A percentile compares a stretch with the other conserved stretches of the same genome.
Conservation (phyloP, 306 rosid genomes). For the Pyrus bretschneideri region DNA sequence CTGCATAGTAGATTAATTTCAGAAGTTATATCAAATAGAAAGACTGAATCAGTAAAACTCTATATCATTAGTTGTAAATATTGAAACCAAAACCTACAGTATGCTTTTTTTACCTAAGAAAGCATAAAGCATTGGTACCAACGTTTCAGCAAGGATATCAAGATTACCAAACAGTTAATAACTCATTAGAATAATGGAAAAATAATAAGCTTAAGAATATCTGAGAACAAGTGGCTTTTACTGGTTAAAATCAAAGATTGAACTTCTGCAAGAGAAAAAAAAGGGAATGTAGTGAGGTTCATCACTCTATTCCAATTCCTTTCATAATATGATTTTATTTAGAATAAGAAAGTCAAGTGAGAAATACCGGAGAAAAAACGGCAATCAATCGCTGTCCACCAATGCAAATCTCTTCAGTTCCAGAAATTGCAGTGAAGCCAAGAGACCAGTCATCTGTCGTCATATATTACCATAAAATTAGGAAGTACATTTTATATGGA, state of each 20-base stretch:
- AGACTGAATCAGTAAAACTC: neutral
- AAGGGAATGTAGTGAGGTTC: neutral
- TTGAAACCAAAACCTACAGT: neutral
- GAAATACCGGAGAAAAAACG: constrained; percentile 67
- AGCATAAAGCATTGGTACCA: neutral
- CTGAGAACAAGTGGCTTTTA: neutral
- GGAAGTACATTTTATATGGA: neutral
- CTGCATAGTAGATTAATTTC: neutral
- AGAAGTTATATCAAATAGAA: neutral
- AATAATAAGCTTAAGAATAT: neutral
- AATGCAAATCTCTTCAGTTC: constrained; percentile 59
- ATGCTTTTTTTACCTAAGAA: neutral
- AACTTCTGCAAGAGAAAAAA: neutral
- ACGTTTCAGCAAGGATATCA: neutral
- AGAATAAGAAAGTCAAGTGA: neutral
- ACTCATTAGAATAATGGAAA: neutral
- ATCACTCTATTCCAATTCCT: neutral
- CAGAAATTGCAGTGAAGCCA: constrained; percentile 50
- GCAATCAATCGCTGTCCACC: constrained; percentile 58
- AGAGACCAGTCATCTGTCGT: constrained; percentile 75
- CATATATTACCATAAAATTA: neutral
- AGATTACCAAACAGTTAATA: neutral
- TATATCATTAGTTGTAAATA: neutral
- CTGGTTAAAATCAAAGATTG: neutral
- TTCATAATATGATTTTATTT: neutral